A percentile compares a stretch with the other conserved stretches of the same genome.
These are phyloP conservation scores for Syncephalastrum sp. DNA, from an alignment of 371 early-diverging fungal genomes.

Conservation along the genomic window DNA sequence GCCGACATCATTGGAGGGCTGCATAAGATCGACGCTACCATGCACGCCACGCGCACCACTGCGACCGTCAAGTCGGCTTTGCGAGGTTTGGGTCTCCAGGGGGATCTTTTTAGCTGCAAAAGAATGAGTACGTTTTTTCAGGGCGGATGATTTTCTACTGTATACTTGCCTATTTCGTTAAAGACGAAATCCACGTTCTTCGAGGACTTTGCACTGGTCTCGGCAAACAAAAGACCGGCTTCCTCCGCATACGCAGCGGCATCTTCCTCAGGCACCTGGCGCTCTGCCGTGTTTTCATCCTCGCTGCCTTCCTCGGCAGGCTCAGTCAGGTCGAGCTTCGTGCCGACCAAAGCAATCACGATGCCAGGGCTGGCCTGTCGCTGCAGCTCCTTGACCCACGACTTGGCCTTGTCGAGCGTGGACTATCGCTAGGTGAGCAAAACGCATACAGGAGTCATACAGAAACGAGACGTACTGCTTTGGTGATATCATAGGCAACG, in stretches of 20 bases:
- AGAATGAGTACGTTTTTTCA: not conserved
- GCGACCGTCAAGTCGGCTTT: slow-evolving; percentile 10
- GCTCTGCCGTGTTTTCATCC: slow-evolving; percentile 38
- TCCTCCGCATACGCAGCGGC: slow-evolving; percentile 84
- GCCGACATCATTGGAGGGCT: slow-evolving; percentile 23
- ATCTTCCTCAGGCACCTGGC: slow-evolving; percentile 70
- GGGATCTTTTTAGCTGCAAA: slow-evolving; percentile 19
- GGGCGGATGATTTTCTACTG: not conserved
- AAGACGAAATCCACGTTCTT: slow-evolving; percentile 81
- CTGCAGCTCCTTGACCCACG: slow-evolving; percentile 98
- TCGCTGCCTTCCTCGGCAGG: slow-evolving; percentile 36
- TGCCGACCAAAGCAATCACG: slow-evolving; percentile 96
- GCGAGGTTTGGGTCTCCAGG: slow-evolving; percentile 9
- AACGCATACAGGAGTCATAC: not conserved
- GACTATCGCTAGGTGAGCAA: slow-evolving; percentile 43
- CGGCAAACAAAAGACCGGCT: slow-evolving; percentile 78
- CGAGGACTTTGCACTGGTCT: slow-evolving; percentile 88
- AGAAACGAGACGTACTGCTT: slow-evolving; percentile 56
- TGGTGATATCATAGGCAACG: slow-evolving; percentile 95
- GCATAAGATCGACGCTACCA: slow-evolving; percentile 65
- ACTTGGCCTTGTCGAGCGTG: slow-evolving; percentile 95
- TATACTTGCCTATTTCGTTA: slow-evolving; percentile 37
- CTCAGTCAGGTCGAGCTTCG: slow-evolving; percentile 85
- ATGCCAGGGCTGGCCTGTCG: slow-evolving; percentile 94
- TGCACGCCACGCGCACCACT: slow-evolving; percentile 32